Base-by-base conservation (phyloP, 345 rosid species). In the Lagerstroemia speciosa region DNA sequence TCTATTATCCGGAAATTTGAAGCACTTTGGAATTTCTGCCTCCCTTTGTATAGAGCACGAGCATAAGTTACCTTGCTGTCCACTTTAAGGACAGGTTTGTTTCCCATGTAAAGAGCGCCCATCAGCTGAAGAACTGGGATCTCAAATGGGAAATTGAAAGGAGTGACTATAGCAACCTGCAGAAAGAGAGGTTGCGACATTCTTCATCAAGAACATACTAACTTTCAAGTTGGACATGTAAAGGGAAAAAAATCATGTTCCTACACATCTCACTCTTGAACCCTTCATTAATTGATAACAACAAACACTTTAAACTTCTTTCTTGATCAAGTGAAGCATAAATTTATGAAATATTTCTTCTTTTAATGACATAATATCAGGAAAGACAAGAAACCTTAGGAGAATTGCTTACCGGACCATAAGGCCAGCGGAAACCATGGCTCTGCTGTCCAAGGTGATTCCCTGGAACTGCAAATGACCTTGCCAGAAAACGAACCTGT, bases 81-180 rank as follows among this genome's bases (percentile, higher is more conserved):
- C 65, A 91, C 99, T 79, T 94, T 94, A 57, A 91, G 88, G 73
- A 89, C 67, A 34, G 97, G 95, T 75, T 94, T 94, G 87, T 94
- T 94, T 72, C 99, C 99, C 99, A 94, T 93, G 69, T 89, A 94
- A 62, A 94, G 78, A 40, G 99, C 96, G 64, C 97, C 99, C 99
- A 94, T 89, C 83, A 94, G 53, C 82, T 94, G 99, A 80, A 94
- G 96, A 46, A 86, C 78, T 0, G 99, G 99, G 81, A 94, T 94
- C 90, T 94, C 99, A 33, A 94, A 81, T 12, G 99, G 97, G 70
- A 94, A 94, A 77, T 94, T 94, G 82, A 94, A 94, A 30, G 99
- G 99, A 52, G 99, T 94, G 68, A 94, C 72, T 76, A 94, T 85
- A 5, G 97, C 97, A 46, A 94, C 97, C 99, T 94, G 84, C 79